A percentile compares a stretch with the other conserved stretches of the same genome.
Conservation (phyloP, 176 grass and related monocot species). For the Oryza australiensis region DNA sequence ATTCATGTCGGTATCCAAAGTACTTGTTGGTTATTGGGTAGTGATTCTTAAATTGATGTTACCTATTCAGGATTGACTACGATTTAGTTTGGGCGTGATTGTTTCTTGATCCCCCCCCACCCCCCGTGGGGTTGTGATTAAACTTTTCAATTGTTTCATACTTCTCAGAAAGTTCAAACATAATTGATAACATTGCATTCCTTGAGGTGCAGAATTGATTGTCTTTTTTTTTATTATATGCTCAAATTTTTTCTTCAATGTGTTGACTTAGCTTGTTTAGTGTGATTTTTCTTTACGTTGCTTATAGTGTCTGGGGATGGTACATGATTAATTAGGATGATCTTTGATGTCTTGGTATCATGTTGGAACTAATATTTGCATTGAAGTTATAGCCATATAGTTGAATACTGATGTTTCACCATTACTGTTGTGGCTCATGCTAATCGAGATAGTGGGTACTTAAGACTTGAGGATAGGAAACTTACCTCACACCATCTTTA, state of each 20-base stretch:
- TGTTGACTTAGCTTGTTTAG: background rate
- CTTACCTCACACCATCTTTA: slow-evolving; percentile 1
- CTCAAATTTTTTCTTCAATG: slow-evolving; percentile 19
- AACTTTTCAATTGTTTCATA: background rate
- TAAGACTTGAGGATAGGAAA: background rate
- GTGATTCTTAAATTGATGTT: background rate
- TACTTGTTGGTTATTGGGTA: slow-evolving; percentile 17
- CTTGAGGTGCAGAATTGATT: background rate
- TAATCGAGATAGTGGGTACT: background rate
- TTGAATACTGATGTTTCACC: background rate
- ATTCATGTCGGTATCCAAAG: slow-evolving; percentile 5
- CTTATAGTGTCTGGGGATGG: slow-evolving; percentile 12
- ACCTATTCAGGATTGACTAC: background rate
- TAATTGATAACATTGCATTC: slow-evolving; percentile 8
- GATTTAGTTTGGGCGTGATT: background rate
- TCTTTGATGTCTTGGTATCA: background rate
- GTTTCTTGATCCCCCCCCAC: background rate
- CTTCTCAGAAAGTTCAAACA: slow-evolving; percentile 2
- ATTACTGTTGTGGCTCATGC: slow-evolving; percentile 8
- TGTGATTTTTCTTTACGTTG: background rate
- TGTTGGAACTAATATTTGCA: background rate
- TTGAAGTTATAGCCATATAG: background rate
- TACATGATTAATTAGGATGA: slow-evolving; percentile 13
- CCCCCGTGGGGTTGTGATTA: background rate
- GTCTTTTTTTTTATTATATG: background rate